phyloP scores from a whole-genome alignment of 139 green algal genomes.

The Edaphochlamys debaryana region DNA sequence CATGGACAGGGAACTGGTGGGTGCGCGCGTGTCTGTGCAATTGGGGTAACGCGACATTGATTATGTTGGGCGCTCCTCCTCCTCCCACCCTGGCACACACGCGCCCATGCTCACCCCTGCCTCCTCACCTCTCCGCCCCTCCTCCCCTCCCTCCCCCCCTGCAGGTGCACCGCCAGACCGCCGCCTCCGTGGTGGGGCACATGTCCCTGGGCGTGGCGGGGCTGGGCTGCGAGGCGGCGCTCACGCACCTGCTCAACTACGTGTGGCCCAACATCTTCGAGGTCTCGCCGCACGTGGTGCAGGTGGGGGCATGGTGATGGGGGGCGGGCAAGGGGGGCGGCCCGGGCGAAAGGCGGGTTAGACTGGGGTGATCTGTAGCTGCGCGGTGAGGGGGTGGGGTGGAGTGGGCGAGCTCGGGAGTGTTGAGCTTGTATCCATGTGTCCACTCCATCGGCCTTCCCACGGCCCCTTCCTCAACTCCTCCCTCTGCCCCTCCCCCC shows the following conservation, averaged over 20 bases:
- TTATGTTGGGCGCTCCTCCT: too few species aligned
- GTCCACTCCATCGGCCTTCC: background rate
- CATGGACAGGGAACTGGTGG: too few species aligned
- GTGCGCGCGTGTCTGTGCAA: too few species aligned
- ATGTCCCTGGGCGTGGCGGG: conserved; percentile 90
- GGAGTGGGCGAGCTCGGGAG: too few species aligned
- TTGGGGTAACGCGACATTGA: too few species aligned
- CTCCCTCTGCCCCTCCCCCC: background rate
- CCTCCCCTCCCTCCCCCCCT: too few species aligned
- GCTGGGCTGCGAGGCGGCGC: conserved; percentile 96
- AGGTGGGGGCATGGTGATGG: background rate
- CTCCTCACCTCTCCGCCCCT: too few species aligned
- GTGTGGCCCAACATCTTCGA: conserved; percentile 99
- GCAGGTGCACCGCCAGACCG: conserved; percentile 98
- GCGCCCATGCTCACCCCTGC: too few species aligned
- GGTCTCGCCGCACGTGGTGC: conserved; percentile 91
- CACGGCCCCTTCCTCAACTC: background rate
- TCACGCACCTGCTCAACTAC: conserved; percentile 97
- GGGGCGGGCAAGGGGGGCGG: background rate
- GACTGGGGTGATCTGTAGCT: too few species aligned
- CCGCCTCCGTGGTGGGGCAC: conserved; percentile 91
- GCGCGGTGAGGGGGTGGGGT: background rate
- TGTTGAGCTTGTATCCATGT: background rate
- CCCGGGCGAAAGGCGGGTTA: too few species aligned
- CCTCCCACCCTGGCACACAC: too few species aligned